These are phyloP conservation scores for Phytopythium delawarense DNA, from an alignment of 352 stramenopile species.

Conservation along the genomic window DNA sequence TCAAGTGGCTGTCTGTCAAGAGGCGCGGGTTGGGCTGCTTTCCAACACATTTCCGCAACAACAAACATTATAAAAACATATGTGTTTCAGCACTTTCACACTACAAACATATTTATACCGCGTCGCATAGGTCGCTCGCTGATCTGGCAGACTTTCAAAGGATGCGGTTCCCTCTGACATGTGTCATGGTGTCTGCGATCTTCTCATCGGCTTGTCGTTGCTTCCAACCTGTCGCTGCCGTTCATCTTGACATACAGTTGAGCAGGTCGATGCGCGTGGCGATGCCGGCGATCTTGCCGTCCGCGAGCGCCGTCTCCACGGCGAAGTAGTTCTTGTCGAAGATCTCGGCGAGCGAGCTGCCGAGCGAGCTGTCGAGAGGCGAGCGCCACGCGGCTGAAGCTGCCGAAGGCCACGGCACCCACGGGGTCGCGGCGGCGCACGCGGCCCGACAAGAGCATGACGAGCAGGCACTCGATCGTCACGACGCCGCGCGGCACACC, in stretches of 20 bases:
- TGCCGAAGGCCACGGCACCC: conserved; percentile 90
- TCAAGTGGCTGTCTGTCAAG: no score
- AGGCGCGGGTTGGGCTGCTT: no score
- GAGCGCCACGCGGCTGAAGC: conserved; percentile 91
- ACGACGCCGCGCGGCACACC: conserved; percentile 90
- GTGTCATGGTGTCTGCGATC: no score
- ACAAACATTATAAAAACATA: no score
- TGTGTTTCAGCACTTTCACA: no score
- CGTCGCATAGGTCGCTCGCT: no score
- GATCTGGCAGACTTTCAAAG: no score
- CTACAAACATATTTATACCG: no score
- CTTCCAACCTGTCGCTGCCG: no score
- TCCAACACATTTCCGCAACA: no score
- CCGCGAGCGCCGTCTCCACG: conserved; percentile 70
- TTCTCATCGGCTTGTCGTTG: no score
- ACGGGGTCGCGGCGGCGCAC: conserved; percentile 82
- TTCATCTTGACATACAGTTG: conserved; percentile 80
- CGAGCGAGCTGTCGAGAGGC: conserved; percentile 83
- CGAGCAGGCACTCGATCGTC: conserved; percentile 94
- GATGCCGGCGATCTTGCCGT: conserved; percentile 86
- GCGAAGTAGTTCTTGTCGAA: conserved; percentile 97
- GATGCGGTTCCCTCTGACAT: no score
- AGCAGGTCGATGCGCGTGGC: conserved; percentile 95
- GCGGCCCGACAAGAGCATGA: conserved; percentile 83
- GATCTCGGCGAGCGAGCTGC: conserved; percentile 82